phyloP scores from a whole-genome alignment of 2,329 filamentous ascomycete species.

The Aspergillus arachidicola region DNA sequence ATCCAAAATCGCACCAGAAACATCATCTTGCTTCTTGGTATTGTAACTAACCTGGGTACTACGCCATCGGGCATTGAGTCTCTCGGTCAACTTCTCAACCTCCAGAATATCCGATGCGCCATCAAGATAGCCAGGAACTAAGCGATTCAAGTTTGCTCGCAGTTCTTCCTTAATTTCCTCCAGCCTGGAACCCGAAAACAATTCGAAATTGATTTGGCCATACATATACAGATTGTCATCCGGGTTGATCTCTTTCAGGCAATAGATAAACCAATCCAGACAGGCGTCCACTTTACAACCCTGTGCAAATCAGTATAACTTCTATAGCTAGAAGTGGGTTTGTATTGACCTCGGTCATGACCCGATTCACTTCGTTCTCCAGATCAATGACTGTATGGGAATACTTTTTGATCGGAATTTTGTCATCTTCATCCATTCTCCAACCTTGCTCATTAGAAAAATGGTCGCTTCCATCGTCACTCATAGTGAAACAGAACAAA shows the following conservation, averaged over 20 bases:
- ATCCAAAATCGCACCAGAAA: neutral
- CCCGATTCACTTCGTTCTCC: neutral
- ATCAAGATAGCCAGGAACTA: neutral
- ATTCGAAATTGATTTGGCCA: neutral
- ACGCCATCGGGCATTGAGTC: neutral
- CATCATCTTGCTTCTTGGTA: neutral
- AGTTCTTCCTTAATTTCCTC: neutral
- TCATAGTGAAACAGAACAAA: neutral
- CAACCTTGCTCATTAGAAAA: neutral
- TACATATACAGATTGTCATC: rapidly evolving
- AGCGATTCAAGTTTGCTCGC: neutral
- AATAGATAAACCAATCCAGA: neutral
- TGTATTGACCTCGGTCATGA: neutral
- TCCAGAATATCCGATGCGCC: neutral
- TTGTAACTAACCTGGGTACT: neutral
- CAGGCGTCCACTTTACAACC: neutral
- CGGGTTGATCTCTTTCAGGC: neutral
- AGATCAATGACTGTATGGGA: neutral
- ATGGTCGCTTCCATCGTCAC: neutral
- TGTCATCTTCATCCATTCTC: neutral
- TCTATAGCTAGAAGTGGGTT: neutral
- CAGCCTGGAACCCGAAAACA: neutral
- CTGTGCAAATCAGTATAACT: neutral
- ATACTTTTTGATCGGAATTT: neutral
- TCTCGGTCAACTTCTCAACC: neutral